Evolutionary conservation across 2,329 filamentous ascomycete genomes (phyloP), one percentile per base, ranked within the genome.

Genomic region (Elsinoe australis): DNA sequence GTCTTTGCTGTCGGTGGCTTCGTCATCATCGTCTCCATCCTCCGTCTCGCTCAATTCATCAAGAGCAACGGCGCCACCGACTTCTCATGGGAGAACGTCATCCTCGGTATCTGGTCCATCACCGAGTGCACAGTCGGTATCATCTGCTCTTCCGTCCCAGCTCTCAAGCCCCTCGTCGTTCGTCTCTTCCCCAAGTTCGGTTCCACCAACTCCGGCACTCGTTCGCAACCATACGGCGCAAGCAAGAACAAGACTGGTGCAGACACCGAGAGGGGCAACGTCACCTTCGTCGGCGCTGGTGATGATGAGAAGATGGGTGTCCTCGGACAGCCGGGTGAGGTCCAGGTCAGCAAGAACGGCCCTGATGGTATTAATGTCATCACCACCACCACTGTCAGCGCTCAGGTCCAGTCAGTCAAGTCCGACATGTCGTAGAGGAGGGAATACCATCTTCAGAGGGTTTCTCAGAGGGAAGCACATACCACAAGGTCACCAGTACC

Each of bases 71-170:
- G 52, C 5, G 47, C 47, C 10, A 51, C 49, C 12, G 59, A 61
- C 48, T 51, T 57, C 9, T 55, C 49, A 35, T 61, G 56, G 54
- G 50, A 61, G 44, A 60, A 62, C 46, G 55, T 57, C 10, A 52
- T 60, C 10, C 44, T 47, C n/a, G 44, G 44, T 4, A 61, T 66
- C 8, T 71, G 67, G 61, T 67, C 65, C 2, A 60, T 60, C 1
- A 57, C 66, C 32, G 68, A 72, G 56, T 59, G 65, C 41, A 71
- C 71, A 42, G 59, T 68, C 1, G 66, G 67, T 18, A 69, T 71
- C 53, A 63, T 67, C 3, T 71, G 67, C 54, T 67, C 68, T 8
- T 71, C 64, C 2, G 51, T 71, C 14, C 56, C 70, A 1, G 65
- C 68, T 2, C 60, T 71, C 52, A 70, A 69, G 45, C 67, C 66